Evolutionary conservation across 208 protist genomes (phyloP).

Genomic region (Acanthamoeba healyi): DNA sequence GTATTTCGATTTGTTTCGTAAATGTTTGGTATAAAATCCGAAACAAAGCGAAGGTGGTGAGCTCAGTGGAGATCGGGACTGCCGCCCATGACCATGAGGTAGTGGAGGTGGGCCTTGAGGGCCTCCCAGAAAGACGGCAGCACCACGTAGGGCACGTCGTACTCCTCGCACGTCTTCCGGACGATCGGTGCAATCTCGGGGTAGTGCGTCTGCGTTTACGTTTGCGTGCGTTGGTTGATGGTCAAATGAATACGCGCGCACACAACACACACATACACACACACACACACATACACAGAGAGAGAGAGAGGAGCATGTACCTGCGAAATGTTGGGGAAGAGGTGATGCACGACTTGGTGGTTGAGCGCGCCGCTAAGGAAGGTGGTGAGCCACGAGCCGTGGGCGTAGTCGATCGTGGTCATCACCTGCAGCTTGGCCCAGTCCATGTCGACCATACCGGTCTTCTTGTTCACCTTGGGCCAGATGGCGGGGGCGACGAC

Average conservation of each 20-base stretch:
- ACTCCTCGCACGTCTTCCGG: conserved; percentile 81
- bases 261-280: conserved; percentile 10
- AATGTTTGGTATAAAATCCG: neutral
- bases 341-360: conserved; percentile 85
- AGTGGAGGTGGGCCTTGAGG: conserved; percentile 59
- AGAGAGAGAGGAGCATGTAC: neutral
- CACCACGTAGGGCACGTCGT: conserved; percentile 81
- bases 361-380: conserved; percentile 85
- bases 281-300: too few relatives aligned
- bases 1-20: neutral
- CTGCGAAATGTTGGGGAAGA: conserved; percentile 79
- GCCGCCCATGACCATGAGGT: conserved; percentile 56
- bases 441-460: conserved; percentile 80
- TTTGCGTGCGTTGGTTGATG: too few relatives aligned
- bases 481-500: conserved; percentile 80
- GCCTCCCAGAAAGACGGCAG: conserved; percentile 52
- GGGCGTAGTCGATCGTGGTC: conserved; percentile 87
- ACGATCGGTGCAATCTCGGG: conserved; percentile 86
- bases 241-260: neutral
- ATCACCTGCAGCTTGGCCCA: conserved; percentile 84
- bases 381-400: conserved; percentile 81
- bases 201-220: conserved; percentile 80
- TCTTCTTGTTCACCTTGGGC: conserved; percentile 74
- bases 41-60: neutral
- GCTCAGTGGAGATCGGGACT: neutral